phyloP scores from a whole-genome alignment of 352 stramenopile genomes.

The Pythium apleroticum region DNA sequence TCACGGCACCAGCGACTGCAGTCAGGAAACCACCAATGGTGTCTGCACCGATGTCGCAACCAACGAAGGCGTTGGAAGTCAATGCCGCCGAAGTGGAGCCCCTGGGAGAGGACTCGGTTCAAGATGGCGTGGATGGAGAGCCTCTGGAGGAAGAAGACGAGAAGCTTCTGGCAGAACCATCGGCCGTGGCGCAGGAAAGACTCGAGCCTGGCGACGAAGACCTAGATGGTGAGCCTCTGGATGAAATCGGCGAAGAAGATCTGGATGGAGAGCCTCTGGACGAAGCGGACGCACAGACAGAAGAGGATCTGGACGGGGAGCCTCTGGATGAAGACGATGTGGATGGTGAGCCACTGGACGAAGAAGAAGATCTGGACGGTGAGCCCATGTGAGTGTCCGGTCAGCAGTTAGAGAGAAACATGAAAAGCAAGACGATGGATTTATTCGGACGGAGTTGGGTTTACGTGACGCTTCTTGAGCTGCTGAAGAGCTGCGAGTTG shows the following conservation, averaged over 20 bases:
- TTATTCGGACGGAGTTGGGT: slow-evolving; percentile 17
- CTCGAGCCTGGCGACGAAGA: background rate
- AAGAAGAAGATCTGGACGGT: slow-evolving; percentile 27
- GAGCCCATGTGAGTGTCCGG: slow-evolving; percentile 24
- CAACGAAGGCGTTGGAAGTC: background rate
- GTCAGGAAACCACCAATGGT: background rate
- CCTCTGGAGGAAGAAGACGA: background rate
- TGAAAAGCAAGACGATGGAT: slow-evolving; percentile 30
- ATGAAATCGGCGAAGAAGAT: background rate
- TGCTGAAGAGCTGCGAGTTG: slow-evolving; percentile 51
- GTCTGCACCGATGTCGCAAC: background rate
- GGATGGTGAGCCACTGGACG: slow-evolving; percentile 42
- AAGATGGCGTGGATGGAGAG: background rate
- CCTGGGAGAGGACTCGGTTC: background rate
- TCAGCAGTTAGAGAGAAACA: background rate
- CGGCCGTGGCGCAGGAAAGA: background rate
- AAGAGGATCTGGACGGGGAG: slow-evolving; percentile 33
- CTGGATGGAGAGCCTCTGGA: slow-evolving; percentile 5
- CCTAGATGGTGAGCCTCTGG: background rate
- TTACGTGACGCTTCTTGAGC: background rate
- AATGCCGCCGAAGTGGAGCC: background rate
- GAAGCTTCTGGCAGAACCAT: background rate
- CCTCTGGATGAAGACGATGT: slow-evolving; percentile 40
- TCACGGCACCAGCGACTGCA: slow-evolving; percentile 45
- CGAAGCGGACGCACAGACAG: background rate